Percentiles rank a stretch among this genome's conserved stretches.
phyloP scores from a whole-genome alignment of 1,139 yeast species.

The Saccharomyces hybrid region DNA sequence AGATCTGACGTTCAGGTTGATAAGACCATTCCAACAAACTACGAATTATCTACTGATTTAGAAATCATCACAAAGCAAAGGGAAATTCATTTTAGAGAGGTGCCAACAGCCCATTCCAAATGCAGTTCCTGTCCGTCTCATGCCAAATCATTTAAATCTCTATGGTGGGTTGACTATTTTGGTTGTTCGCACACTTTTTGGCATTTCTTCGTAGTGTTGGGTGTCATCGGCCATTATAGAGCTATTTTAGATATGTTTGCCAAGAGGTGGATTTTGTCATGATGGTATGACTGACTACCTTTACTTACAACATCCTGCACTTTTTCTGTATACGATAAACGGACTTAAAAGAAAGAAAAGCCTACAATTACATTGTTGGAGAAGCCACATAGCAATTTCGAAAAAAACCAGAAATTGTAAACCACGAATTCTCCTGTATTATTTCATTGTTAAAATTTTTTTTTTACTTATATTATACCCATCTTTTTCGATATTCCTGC shows the following conservation, averaged over 20 bases:
- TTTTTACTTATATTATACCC: neutral
- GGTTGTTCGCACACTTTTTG: constrained; percentile 82
- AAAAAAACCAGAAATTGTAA: neutral
- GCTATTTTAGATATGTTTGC: constrained; percentile 67
- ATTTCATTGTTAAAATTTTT: neutral
- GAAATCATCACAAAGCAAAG: constrained; percentile 29
- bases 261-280: constrained; percentile 25
- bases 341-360: neutral
- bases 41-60: constrained; percentile 25
- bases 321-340: neutral
- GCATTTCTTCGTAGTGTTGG: constrained; percentile 87
- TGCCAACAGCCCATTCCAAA: constrained; percentile 34
- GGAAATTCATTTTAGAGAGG: constrained; percentile 46
- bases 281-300: neutral
- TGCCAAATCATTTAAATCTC: constrained; percentile 47
- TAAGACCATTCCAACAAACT: constrained; percentile 31
- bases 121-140: constrained; percentile 1
- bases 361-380: neutral
- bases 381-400: neutral
- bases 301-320: neutral
- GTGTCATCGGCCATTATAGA: constrained; percentile 77
- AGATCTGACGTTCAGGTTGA: constrained; percentile 48
- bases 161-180: constrained; percentile 81
- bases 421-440: neutral
- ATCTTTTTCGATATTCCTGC: neutral